A percentile compares a stretch with the other conserved stretches of the same genome.
phyloP scores from a whole-genome alignment of 306 rosid species.

The Rosa persica region DNA sequence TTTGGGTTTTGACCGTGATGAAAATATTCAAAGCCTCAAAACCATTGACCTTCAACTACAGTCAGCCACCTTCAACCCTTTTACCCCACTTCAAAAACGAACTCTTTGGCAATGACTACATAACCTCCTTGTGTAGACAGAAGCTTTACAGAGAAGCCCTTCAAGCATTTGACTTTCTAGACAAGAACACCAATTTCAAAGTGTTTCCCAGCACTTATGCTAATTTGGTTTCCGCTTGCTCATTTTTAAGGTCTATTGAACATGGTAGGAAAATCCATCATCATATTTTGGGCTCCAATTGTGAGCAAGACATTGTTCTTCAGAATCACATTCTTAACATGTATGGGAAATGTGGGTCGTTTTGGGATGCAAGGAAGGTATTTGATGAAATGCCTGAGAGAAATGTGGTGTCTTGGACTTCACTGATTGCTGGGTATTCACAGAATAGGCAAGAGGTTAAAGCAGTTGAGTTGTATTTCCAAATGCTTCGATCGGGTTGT shows the following conservation, averaged over 20 bases:
- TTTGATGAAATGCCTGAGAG: slow-evolving; percentile 62
- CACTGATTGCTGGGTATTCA: slow-evolving; percentile 64
- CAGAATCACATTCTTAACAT: slow-evolving; percentile 63
- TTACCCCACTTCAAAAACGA: slow-evolving; percentile 27
- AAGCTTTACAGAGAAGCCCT: slow-evolving; percentile 59
- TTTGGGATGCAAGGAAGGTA: slow-evolving; percentile 56
- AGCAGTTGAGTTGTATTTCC: slow-evolving; percentile 53
- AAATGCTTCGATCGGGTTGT: slow-evolving; percentile 56
- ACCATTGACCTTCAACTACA: slow-evolving; percentile 30
- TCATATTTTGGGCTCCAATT: slow-evolving; percentile 42
- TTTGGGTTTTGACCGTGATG: neutral
- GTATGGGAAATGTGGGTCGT: slow-evolving; percentile 80
- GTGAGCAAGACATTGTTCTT: slow-evolving; percentile 47
- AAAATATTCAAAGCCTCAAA: slow-evolving; percentile 34
- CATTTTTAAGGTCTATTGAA: slow-evolving; percentile 56
- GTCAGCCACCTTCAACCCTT: slow-evolving; percentile 23
- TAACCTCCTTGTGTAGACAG: slow-evolving; percentile 48
- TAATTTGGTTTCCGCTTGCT: slow-evolving; percentile 58
- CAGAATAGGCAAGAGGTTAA: slow-evolving; percentile 49
- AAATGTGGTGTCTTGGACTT: slow-evolving; percentile 81
- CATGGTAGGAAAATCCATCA: slow-evolving; percentile 53
- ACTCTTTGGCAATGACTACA: slow-evolving; percentile 43
- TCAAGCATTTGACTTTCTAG: slow-evolving; percentile 48
- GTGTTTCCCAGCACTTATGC: slow-evolving; percentile 48
- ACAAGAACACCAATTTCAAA: slow-evolving; percentile 28